phyloP scores from a whole-genome alignment of 2,329 filamentous ascomycete genomes.

The Beauveria varroae region DNA sequence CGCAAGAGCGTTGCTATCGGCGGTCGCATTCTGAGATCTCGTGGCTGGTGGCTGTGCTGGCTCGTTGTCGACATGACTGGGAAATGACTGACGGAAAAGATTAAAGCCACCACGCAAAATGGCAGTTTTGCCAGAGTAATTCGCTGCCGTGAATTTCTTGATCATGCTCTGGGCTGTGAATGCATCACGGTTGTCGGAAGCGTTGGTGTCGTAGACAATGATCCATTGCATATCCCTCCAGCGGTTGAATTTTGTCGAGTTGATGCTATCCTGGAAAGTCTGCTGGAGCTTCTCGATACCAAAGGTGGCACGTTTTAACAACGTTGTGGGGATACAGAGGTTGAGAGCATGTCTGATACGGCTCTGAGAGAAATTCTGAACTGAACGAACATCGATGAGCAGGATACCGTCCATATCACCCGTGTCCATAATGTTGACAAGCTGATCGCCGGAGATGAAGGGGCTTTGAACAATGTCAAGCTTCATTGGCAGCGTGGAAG shows the following conservation, averaged over 20 bases:
- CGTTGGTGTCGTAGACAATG: slow-evolving; percentile 78
- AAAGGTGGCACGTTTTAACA: slow-evolving; percentile 85
- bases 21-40: slow-evolving; percentile 26
- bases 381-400: slow-evolving; percentile 78
- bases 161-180: slow-evolving; percentile 75
- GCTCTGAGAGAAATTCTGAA: slow-evolving; percentile 69
- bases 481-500: slow-evolving; percentile 46
- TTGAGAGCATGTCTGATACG: slow-evolving; percentile 78
- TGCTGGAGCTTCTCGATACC: slow-evolving; percentile 81
- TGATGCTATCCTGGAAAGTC: slow-evolving; percentile 67
- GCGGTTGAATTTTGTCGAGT: slow-evolving; percentile 63
- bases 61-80: slow-evolving; percentile 53
- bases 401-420: slow-evolving; percentile 42
- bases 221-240: slow-evolving; percentile 73
- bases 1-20: slow-evolving; percentile 34
- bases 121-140: slow-evolving; percentile 64
- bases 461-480: slow-evolving; percentile 38
- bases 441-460: slow-evolving; percentile 46
- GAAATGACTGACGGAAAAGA: slow-evolving; percentile 61
- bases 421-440: slow-evolving; percentile 48
- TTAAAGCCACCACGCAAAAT: slow-evolving; percentile 79
- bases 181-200: slow-evolving; percentile 73
- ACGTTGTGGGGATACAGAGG: slow-evolving; percentile 87
- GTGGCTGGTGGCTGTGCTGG: slow-evolving; percentile 33
- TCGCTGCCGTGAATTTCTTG: slow-evolving; percentile 85